phyloP scores from a whole-genome alignment of 2,329 filamentous ascomycete species.

The Aspergillus sp. region DNA sequence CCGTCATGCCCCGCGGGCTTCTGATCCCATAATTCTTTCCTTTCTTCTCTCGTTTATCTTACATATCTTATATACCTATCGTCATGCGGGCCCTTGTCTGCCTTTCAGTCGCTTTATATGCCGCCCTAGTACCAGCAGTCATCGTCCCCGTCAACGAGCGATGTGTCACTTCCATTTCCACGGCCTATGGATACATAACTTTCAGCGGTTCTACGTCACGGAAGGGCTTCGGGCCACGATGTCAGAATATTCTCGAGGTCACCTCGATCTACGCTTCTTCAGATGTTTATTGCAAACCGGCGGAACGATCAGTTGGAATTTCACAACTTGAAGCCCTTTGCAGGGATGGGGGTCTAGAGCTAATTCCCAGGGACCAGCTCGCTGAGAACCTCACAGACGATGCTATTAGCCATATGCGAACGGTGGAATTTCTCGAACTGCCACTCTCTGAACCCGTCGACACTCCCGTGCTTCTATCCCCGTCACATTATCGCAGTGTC shows the following conservation, averaged over 20 bases:
- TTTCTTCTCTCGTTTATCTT: not conserved
- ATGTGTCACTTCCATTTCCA: slow-evolving; percentile 34
- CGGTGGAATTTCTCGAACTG: slow-evolving; percentile 32
- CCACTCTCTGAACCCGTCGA: slow-evolving; percentile 18
- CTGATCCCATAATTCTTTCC: not conserved
- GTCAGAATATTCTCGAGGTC: slow-evolving; percentile 33
- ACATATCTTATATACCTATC: not conserved
- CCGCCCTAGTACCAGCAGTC: slow-evolving; percentile 9
- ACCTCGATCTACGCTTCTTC: slow-evolving; percentile 38
- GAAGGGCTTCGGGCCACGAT: slow-evolving; percentile 26
- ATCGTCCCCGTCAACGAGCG: slow-evolving; percentile 23
- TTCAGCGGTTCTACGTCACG: slow-evolving; percentile 25
- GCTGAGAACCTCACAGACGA: slow-evolving; percentile 34
- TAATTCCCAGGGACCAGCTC: slow-evolving; percentile 29
- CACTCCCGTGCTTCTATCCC: slow-evolving; percentile 33
- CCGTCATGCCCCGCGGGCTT: not conserved
- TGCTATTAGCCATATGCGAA: slow-evolving; percentile 33
- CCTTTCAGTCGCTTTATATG: slow-evolving; percentile 17
- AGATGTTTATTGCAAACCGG: slow-evolving; percentile 31
- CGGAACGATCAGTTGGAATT: slow-evolving; percentile 24
- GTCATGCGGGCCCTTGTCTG: slow-evolving; percentile 21
- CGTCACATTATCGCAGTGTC: slow-evolving; percentile 27
- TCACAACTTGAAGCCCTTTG: slow-evolving; percentile 22
- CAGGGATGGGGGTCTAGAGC: slow-evolving; percentile 23
- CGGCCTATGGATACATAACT: slow-evolving; percentile 32